A percentile compares a stretch with the other conserved stretches of the same genome.
These are phyloP conservation scores for Wickerhamiella kurtzmanii DNA, from an alignment of 805 yeast species.

Conservation along the genomic window DNA sequence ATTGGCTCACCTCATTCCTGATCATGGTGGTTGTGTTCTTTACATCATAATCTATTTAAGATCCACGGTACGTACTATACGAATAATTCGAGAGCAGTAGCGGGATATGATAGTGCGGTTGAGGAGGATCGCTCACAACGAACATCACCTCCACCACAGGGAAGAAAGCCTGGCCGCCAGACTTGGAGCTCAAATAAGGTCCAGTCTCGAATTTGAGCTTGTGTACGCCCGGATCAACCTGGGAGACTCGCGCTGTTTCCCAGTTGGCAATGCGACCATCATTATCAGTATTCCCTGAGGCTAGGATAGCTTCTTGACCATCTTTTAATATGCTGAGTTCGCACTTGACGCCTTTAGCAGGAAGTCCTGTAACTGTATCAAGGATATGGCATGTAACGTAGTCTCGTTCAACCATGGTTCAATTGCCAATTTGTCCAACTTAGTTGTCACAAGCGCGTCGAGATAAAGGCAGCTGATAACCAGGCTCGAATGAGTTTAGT, in stretches of 20 bases:
- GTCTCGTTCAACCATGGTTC: slow-evolving; percentile 22
- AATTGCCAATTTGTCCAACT: neutral
- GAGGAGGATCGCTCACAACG: slow-evolving; percentile 51
- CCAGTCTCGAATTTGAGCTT: slow-evolving; percentile 67
- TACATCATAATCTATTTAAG: slow-evolving; percentile 26
- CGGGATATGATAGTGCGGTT: slow-evolving; percentile 82
- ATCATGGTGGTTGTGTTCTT: neutral
- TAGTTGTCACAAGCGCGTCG: too few species aligned
- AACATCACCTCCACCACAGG: slow-evolving; percentile 78
- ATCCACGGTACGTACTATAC: slow-evolving; percentile 84
- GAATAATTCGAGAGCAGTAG: slow-evolving; percentile 71
- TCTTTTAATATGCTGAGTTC: slow-evolving; percentile 26
- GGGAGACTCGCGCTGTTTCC: slow-evolving; percentile 26
- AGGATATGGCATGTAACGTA: slow-evolving; percentile 84
- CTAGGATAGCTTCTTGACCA: slow-evolving; percentile 33
- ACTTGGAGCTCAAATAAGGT: slow-evolving; percentile 36
- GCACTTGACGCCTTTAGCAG: slow-evolving; percentile 67
- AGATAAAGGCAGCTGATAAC: too few species aligned
- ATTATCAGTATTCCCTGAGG: slow-evolving; percentile 52
- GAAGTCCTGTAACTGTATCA: slow-evolving; percentile 72
- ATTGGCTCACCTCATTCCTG: neutral
- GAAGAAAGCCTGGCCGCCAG: slow-evolving; percentile 37
- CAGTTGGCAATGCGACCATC: slow-evolving; percentile 75
- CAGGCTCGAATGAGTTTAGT: neutral
- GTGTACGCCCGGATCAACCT: slow-evolving; percentile 49